These are phyloP conservation scores for Zymoseptoria brevis DNA, from an alignment of 2,329 filamentous ascomycete species.

Conservation along the genomic window DNA sequence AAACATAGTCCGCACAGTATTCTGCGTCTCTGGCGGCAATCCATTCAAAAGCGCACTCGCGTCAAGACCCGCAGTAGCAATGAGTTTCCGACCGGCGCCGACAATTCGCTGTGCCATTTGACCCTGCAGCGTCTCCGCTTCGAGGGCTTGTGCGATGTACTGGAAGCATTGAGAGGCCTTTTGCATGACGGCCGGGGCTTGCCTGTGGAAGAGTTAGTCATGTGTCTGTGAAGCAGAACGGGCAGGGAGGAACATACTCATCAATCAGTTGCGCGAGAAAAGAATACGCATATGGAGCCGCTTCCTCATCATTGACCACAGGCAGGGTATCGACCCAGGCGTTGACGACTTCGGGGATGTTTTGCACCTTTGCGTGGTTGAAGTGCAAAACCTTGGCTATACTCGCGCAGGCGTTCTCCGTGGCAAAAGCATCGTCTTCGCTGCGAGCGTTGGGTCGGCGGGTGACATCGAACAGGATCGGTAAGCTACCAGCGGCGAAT, in stretches of 20 bases:
- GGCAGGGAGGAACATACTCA: constrained; percentile 58
- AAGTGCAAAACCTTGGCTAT: constrained; percentile 96
- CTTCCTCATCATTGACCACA: constrained; percentile 91
- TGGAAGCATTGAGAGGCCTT: constrained; percentile 77
- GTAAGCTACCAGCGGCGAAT: constrained; percentile 73
- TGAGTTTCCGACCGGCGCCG: constrained; percentile 66
- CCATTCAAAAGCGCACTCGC: constrained; percentile 66
- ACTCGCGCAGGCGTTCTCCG: constrained; percentile 91
- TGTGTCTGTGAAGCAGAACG: not conserved
- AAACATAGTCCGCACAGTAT: constrained; percentile 40
- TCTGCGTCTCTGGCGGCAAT: constrained; percentile 72
- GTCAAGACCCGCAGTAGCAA: constrained; percentile 66
- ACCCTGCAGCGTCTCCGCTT: constrained; percentile 82
- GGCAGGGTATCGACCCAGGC: constrained; percentile 89
- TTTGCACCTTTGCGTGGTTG: constrained; percentile 67
- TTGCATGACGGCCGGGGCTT: constrained; percentile 71
- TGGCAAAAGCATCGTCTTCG: constrained; percentile 93
- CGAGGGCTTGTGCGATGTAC: constrained; percentile 78
- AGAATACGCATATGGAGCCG: constrained; percentile 88
- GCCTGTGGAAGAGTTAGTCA: constrained; percentile 46
- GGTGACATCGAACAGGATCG: constrained; percentile 75
- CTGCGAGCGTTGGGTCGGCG: constrained; percentile 72
- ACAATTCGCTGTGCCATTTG: constrained; percentile 72
- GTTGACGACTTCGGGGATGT: constrained; percentile 66
- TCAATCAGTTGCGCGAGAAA: constrained; percentile 89